A percentile compares a stretch with the other conserved stretches of the same genome.
phyloP scores from a whole-genome alignment of 371 early-diverging fungal species.

The Saksenaea oblongispora region DNA sequence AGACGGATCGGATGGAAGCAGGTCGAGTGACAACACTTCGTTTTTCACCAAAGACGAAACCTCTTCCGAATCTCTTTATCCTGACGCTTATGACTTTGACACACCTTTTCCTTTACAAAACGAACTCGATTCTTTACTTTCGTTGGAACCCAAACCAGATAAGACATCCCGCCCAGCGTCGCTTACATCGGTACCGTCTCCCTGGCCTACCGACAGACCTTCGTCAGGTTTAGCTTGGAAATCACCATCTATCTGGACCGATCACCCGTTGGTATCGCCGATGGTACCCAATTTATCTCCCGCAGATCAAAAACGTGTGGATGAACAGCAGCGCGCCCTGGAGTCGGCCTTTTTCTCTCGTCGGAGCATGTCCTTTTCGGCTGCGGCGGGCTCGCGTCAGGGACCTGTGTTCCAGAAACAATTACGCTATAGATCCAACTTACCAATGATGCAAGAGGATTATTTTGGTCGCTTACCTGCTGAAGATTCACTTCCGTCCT shows the following conservation, averaged over 20 bases:
- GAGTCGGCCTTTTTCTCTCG: conserved; percentile 3
- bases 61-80: background rate
- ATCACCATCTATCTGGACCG: background rate
- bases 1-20: background rate
- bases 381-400: background rate
- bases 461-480: background rate
- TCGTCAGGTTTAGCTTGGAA: background rate
- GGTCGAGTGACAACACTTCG: background rate
- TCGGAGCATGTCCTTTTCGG: conserved; percentile 4
- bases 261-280: background rate
- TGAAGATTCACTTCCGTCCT: background rate
- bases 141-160: background rate
- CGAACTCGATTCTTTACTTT: background rate
- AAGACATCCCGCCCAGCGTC: background rate
- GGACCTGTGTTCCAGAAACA: background rate
- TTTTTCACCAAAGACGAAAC: background rate
- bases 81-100: background rate
- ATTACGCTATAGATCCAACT: background rate
- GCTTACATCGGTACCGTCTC: background rate
- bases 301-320: conserved; percentile 1
- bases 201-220: background rate
- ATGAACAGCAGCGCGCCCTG: background rate
- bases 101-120: background rate
- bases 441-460: background rate
- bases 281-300: background rate